Evolutionary conservation across 1,284 basidiomycete genomes (phyloP).

Genomic region (Melampsora abietis-canadensis): DNA sequence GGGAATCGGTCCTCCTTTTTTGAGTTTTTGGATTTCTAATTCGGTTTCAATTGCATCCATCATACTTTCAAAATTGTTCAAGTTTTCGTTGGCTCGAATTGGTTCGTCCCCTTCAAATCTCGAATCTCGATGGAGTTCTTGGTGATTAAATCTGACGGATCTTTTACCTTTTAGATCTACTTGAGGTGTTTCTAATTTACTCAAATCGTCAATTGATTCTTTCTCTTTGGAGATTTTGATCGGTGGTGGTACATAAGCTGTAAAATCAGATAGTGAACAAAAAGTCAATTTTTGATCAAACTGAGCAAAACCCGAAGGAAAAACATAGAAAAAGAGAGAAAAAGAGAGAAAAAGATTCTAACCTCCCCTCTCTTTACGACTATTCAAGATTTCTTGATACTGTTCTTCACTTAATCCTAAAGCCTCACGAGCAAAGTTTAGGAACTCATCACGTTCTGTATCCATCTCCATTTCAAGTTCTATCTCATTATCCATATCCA

Average conservation of each 20-base stretch:
- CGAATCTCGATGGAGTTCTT: not conserved
- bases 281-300: no score
- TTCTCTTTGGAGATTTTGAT: not conserved
- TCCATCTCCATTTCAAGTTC: slow-evolving; percentile 71
- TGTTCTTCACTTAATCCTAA: slow-evolving; percentile 78
- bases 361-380: slow-evolving; percentile 73
- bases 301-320: not conserved
- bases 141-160: not conserved
- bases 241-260: slow-evolving; percentile 14
- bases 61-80: slow-evolving; percentile 88
- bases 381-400: slow-evolving; percentile 75
- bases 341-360: slow-evolving; percentile 14
- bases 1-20: slow-evolving; percentile 32
- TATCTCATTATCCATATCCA: slow-evolving; percentile 32
- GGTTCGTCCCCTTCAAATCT: not conserved
- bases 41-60: slow-evolving; percentile 92
- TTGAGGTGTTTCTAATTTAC: not conserved
- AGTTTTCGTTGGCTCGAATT: slow-evolving; percentile 50
- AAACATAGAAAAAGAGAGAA: not conserved
- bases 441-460: slow-evolving; percentile 83
- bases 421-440: slow-evolving; percentile 83
- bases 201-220: not conserved
- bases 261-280: no score
- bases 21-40: slow-evolving; percentile 56
- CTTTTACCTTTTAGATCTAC: slow-evolving; percentile 1